phyloP scores from a whole-genome alignment of 345 rosid genomes.

The Mallotus nudiflorus region DNA sequence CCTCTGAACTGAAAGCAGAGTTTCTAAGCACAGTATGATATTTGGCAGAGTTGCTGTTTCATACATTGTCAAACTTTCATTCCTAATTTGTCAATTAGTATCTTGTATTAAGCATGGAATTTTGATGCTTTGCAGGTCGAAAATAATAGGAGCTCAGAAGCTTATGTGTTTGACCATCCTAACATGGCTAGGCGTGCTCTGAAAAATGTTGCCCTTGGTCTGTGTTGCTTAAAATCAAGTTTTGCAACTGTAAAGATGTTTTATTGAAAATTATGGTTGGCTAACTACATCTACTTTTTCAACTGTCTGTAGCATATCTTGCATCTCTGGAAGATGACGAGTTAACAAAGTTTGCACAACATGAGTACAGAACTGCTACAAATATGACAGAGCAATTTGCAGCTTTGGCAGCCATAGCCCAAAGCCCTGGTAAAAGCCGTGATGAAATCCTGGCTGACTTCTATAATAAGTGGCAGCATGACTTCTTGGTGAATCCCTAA shows the following conservation, averaged over 20 bases:
- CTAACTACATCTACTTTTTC: conserved; percentile 7
- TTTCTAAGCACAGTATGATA: conserved; percentile 60
- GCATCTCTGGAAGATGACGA: conserved; percentile 75
- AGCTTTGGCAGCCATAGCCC: conserved; percentile 85
- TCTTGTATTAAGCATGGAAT: conserved; percentile 2
- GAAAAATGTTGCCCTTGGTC: conserved; percentile 84
- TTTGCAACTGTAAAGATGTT: neutral
- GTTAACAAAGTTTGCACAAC: conserved; percentile 50
- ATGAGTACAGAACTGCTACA: conserved; percentile 75
- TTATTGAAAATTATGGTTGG: neutral
- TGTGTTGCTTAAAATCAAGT: conserved; percentile 20
- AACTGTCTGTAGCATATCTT: conserved; percentile 62
- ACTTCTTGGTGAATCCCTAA: conserved; percentile 64
- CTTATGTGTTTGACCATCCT: conserved; percentile 73
- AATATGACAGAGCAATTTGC: conserved; percentile 94
- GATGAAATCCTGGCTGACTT: conserved; percentile 83
- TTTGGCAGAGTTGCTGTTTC: neutral
- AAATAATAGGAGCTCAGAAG: conserved; percentile 71
- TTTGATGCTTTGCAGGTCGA: conserved; percentile 49
- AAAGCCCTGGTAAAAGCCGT: conserved; percentile 72
- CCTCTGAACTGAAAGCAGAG: conserved; percentile 78
- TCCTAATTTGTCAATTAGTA: neutral
- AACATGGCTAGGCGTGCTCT: conserved; percentile 87
- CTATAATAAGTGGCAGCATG: conserved; percentile 81
- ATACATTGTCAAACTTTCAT: neutral